Evolutionary conservation across 768 basidiomycete genomes (phyloP).

Genomic region (Mycena alexandri): DNA sequence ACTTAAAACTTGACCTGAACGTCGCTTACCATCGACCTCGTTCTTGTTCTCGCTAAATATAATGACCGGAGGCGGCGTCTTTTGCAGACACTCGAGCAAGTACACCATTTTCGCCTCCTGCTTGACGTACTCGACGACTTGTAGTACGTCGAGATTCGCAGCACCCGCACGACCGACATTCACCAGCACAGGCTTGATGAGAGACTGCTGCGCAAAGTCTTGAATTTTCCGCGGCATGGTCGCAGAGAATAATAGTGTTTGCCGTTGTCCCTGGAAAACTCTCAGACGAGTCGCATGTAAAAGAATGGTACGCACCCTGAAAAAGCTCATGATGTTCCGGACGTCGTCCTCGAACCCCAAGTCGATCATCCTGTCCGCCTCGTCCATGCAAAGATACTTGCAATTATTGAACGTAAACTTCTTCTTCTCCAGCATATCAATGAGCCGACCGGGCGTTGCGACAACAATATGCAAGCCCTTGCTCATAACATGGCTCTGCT

Average conservation of each 20-base stretch:
- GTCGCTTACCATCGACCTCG: slow-evolving; percentile 91
- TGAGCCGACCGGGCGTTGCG: slow-evolving; percentile 95
- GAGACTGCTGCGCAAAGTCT: slow-evolving; percentile 96
- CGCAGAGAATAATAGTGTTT: slow-evolving; percentile 97
- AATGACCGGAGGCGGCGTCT: slow-evolving; percentile 98
- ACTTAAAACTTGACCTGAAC: neutral
- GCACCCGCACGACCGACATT: slow-evolving; percentile 99
- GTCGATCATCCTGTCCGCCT: slow-evolving; percentile 99
- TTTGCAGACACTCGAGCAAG: slow-evolving; percentile 95
- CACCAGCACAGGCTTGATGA: slow-evolving; percentile 94
- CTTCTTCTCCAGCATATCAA: slow-evolving; percentile 98
- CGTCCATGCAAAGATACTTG: slow-evolving; percentile 98
- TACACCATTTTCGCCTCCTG: slow-evolving; percentile 99
- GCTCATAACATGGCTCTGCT: slow-evolving; percentile 92
- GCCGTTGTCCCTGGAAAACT: slow-evolving; percentile 83
- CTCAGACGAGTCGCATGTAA: slow-evolving; percentile 17
- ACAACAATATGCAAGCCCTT: slow-evolving; percentile 96
- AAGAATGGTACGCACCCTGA: slow-evolving; percentile 73
- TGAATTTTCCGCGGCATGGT: slow-evolving; percentile 99
- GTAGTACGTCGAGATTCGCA: slow-evolving; percentile 95
- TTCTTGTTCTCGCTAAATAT: slow-evolving; percentile 99
- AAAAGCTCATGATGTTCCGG: slow-evolving; percentile 98
- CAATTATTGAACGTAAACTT: slow-evolving; percentile 93
- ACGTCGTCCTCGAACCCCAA: slow-evolving; percentile 99
- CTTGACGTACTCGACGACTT: slow-evolving; percentile 98